Conservation (phyloP, 2,329 filamentous ascomycete species). For the Beauveria sp. region DNA sequence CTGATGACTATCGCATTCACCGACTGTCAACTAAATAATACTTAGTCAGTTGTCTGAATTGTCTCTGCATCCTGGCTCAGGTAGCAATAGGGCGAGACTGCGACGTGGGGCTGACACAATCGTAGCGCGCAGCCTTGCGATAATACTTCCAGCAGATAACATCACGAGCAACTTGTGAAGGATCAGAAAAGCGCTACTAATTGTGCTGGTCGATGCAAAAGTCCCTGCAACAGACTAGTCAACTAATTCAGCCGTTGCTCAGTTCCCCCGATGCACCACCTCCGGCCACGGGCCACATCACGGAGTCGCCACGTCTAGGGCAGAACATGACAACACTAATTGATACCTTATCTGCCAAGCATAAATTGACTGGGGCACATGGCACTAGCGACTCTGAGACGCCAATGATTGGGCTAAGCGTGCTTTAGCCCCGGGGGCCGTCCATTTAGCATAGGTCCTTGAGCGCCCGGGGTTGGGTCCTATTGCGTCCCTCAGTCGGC, state of each 20-base stretch:
- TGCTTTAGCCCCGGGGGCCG: not conserved
- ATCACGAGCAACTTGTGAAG: not conserved
- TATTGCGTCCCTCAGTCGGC: not conserved
- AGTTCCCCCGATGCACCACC: not conserved
- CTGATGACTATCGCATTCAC: not conserved
- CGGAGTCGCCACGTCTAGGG: not conserved
- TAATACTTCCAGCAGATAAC: not conserved
- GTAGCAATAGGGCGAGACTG: not conserved
- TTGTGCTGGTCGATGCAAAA: not conserved
- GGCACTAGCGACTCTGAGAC: not conserved
- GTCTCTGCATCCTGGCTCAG: not conserved
- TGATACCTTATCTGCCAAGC: conserved; percentile 12
- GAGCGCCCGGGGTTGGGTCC: not conserved
- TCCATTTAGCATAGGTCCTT: not conserved
- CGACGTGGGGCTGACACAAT: not conserved
- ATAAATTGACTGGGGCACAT: conserved; percentile 2
- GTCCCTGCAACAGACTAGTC: not conserved
- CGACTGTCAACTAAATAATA: not conserved
- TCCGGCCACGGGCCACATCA: not conserved
- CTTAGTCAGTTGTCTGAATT: not conserved
- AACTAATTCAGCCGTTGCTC: not conserved
- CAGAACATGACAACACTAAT: not conserved
- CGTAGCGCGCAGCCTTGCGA: not conserved
- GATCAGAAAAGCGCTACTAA: not conserved
- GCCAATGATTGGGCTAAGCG: not conserved